Percentiles rank a stretch among this genome's conserved stretches.
These are phyloP conservation scores for Tetracladium maxilliforme DNA, from an alignment of 2,329 filamentous ascomycete species.

Conservation along the genomic window DNA sequence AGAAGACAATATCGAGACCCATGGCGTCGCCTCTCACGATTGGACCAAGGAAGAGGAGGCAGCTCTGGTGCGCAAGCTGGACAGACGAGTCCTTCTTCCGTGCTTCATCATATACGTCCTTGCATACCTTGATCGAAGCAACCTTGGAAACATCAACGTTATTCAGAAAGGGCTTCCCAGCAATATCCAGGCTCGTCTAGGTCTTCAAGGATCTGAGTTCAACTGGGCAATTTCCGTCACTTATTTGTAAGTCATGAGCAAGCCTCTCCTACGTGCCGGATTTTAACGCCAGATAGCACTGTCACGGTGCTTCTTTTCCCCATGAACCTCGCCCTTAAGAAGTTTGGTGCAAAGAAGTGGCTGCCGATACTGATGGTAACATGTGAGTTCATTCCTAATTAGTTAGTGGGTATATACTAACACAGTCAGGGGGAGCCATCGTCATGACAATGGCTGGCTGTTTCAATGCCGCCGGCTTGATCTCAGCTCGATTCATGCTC, in stretches of 20 bases:
- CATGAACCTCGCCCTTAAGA: slow-evolving; percentile 9
- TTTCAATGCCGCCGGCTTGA: slow-evolving; percentile 5
- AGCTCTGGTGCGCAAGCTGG: slow-evolving; percentile 8
- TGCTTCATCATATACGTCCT: slow-evolving; percentile 9
- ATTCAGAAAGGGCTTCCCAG: slow-evolving; percentile 5
- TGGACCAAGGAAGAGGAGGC: slow-evolving; percentile 7
- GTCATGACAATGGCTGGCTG: slow-evolving; percentile 4
- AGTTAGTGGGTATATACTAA: too few relatives aligned
- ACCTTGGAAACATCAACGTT: slow-evolving; percentile 8
- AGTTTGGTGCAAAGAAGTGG: slow-evolving; percentile 6
- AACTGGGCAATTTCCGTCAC: slow-evolving; percentile 10
- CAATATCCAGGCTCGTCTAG: slow-evolving; percentile 4
- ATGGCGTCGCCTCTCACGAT: slow-evolving; percentile 3
- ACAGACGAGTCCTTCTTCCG: slow-evolving; percentile 6
- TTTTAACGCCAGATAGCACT: too few relatives aligned
- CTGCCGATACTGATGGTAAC: slow-evolving; percentile 3
- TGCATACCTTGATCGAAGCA: slow-evolving; percentile 8
- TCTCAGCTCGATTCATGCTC: slow-evolving; percentile 9
- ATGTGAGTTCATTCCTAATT: too few relatives aligned
- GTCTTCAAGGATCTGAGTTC: slow-evolving; percentile 7
- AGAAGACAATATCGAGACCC: too few relatives aligned
- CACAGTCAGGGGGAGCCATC: slow-evolving; percentile 3
- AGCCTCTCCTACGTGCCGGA: too few relatives aligned
- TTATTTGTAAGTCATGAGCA: too few relatives aligned
- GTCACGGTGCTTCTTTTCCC: slow-evolving; percentile 8